Conservation (phyloP, 2,329 filamentous ascomycete species). For the Chrysosporium keratinophilum region DNA sequence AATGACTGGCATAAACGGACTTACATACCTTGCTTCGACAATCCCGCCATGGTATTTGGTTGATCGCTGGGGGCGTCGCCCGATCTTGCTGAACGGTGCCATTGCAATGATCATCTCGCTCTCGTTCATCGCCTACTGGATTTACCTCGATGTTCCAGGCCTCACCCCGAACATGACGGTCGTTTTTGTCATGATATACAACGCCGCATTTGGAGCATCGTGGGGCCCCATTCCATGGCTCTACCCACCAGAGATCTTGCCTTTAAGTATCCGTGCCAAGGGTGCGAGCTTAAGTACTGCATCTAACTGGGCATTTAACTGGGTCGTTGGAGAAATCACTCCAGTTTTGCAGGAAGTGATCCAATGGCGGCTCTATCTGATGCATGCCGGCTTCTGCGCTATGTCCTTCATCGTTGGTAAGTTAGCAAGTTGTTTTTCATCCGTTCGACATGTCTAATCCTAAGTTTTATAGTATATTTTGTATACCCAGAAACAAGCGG, state of each 20-base stretch:
- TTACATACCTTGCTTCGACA: constrained; percentile 83
- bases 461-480: constrained; percentile 64
- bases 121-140: constrained; percentile 87
- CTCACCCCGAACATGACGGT: constrained; percentile 78
- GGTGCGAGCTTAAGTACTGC: constrained; percentile 93
- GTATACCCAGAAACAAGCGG: constrained; percentile 95
- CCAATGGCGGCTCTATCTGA: constrained; percentile 82
- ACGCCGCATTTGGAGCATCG: constrained; percentile 90
- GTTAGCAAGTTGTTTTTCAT: constrained; percentile 29
- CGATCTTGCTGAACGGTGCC: constrained; percentile 82
- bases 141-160: constrained; percentile 64
- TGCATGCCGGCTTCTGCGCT: constrained; percentile 95
- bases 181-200: constrained; percentile 95
- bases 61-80: constrained; percentile 78
- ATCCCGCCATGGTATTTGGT: constrained; percentile 96
- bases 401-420: constrained; percentile 91
- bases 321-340: constrained; percentile 90
- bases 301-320: constrained; percentile 97
- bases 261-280: constrained; percentile 91
- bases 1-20: constrained; percentile 94
- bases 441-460: constrained; percentile 5
- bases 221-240: constrained; percentile 98
- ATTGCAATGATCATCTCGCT: constrained; percentile 81
- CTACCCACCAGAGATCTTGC: constrained; percentile 96
- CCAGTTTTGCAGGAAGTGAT: constrained; percentile 87